These are phyloP conservation scores for Apiospora sp. DNA, from an alignment of 2,329 filamentous ascomycete species.

Conservation along the genomic window DNA sequence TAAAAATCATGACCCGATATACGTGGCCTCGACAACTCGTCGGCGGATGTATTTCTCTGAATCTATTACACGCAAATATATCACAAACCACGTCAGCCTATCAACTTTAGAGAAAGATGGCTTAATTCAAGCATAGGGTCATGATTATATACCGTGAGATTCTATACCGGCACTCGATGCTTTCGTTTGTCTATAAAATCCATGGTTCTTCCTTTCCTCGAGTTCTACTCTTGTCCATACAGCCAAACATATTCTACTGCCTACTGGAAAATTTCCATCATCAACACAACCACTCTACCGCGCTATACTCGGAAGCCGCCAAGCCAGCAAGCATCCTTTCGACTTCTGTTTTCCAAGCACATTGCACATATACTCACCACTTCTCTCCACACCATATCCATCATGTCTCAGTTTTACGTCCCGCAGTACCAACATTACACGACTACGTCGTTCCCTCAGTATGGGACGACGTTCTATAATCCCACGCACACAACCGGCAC, in stretches of 20 bases:
- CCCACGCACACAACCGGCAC: background rate
- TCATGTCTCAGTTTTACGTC: background rate
- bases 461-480: background rate
- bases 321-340: background rate
- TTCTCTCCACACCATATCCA: background rate
- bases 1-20: background rate
- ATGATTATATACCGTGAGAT: background rate
- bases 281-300: background rate
- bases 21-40: background rate
- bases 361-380: background rate
- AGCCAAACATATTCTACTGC: background rate
- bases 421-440: background rate
- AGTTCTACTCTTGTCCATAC: background rate
- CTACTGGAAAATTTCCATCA: background rate
- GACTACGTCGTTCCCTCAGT: background rate
- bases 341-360: background rate
- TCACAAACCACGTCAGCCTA: background rate
- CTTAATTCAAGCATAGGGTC: background rate
- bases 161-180: background rate
- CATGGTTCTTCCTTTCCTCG: background rate
- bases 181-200: background rate
- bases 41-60: background rate
- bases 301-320: background rate
- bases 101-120: background rate
- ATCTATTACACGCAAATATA: background rate